Evolutionary conservation across 2,329 filamentous ascomycete species (phyloP).

Genomic region (Colletotrichum tropicale): DNA sequence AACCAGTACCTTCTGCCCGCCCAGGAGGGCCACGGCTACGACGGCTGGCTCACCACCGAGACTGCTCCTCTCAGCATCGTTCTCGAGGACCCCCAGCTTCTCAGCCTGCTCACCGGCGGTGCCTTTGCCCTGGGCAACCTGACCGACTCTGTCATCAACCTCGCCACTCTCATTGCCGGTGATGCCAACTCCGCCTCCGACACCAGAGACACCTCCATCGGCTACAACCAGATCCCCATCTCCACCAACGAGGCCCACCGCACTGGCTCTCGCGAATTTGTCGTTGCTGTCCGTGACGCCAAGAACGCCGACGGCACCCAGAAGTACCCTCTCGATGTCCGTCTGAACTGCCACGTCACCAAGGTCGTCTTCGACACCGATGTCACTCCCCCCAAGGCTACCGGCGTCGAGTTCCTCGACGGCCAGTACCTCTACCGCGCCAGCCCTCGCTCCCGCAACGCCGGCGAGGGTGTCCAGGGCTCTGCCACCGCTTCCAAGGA

Average conservation of each 20-base stretch:
- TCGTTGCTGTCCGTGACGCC: slow-evolving; percentile 54
- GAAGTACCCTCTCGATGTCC: slow-evolving; percentile 61
- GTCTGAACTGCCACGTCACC: slow-evolving; percentile 50
- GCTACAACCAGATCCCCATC: slow-evolving; percentile 64
- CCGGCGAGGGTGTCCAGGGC: slow-evolving; percentile 17
- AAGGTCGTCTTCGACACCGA: slow-evolving; percentile 47
- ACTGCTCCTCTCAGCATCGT: slow-evolving; percentile 55
- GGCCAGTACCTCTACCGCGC: slow-evolving; percentile 51
- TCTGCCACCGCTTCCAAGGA: slow-evolving; percentile 43
- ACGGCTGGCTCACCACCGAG: slow-evolving; percentile 61
- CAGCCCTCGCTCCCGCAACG: slow-evolving; percentile 37
- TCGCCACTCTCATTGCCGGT: slow-evolving; percentile 42
- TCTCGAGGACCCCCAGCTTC: slow-evolving; percentile 54
- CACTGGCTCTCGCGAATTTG: slow-evolving; percentile 59
- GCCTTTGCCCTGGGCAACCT: slow-evolving; percentile 52
- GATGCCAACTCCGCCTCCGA: slow-evolving; percentile 55
- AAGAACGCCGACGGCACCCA: slow-evolving; percentile 53
- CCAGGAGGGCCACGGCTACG: slow-evolving; percentile 50
- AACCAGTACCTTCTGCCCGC: slow-evolving; percentile 52
- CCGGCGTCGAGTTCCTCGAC: slow-evolving; percentile 53
- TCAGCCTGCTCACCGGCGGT: slow-evolving; percentile 55
- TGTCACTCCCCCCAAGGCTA: slow-evolving; percentile 42
- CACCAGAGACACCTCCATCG: slow-evolving; percentile 48
- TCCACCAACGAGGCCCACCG: slow-evolving; percentile 55
- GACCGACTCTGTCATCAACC: slow-evolving; percentile 27